Base-by-base conservation (phyloP, 768 basidiomycete species). In the Dacryopinax primogenitus region DNA sequence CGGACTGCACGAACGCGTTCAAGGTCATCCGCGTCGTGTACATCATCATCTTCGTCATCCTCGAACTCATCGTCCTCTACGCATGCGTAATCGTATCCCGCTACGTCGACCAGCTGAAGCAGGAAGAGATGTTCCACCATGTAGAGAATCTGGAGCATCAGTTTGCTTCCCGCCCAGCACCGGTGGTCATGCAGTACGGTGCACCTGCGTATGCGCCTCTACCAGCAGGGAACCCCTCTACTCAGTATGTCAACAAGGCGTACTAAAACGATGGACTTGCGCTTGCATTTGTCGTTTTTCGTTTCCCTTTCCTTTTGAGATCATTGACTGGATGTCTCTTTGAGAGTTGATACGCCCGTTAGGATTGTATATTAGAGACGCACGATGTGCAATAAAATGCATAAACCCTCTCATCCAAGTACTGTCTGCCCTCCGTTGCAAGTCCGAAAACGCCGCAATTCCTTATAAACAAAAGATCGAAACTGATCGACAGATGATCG, bases 21-120 rank as follows among this genome's bases (percentile, higher is more conserved):
- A 67, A 64, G 41, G 33, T 45, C 64, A 32, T 36, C 3, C 64
- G 64, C 64, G 33, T 58, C 33, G 34, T 62, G 30, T 67, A 62
- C 66, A 51, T 65, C 64, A 39, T 65, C 64, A 45, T 33, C 33
- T 65, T 65, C 61, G 58, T 73, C 1, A 41, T 76, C 32, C 73
- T 86, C 23, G 71, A 87, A 37, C 58, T 82, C 28, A 70, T 82
- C 41, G 84, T 86, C 70, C 66, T 84, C 21, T 86, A 65, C 65
- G 58, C 37, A 13, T 65, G 65, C 65, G 62, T 65, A 34, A 62
- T 65, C 65, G 65, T 65, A 34, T 62, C 58, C 61, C 65, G 65
- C 28, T 65, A 65, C 35, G 65, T 51, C 51, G 33, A 47, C 35
- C 65, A 65, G 62, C 41, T 65, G 21, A 23, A 32, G 33, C 58